A percentile compares a stretch with the other conserved stretches of the same genome.
phyloP scores from a whole-genome alignment of 2,329 filamentous ascomycete genomes.

The Coniosporium tulheliwenetii region DNA sequence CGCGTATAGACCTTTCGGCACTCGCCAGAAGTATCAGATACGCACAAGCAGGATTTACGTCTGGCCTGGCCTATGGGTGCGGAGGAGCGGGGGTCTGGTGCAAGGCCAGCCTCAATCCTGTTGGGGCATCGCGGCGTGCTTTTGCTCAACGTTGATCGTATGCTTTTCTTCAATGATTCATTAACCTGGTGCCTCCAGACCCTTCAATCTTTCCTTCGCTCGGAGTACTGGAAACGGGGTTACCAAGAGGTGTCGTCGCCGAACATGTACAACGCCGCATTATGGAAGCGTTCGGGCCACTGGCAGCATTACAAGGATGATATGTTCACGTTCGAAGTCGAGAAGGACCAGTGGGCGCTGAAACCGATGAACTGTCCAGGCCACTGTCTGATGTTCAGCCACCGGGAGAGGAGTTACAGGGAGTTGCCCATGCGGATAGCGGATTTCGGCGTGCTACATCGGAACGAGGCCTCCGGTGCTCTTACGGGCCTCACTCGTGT shows the following conservation, averaged over 20 bases:
- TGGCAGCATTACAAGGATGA: conserved; percentile 91
- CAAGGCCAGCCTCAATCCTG: no score
- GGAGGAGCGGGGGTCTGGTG: no score
- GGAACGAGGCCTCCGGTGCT: conserved; percentile 89
- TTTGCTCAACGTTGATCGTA: no score
- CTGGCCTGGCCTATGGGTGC: no score
- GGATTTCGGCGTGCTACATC: conserved; percentile 88
- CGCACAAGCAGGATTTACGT: no score
- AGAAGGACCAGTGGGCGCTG: conserved; percentile 72
- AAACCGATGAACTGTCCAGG: conserved; percentile 99
- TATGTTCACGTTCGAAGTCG: conserved; percentile 76
- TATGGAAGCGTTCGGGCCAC: conserved; percentile 93
- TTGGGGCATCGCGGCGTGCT: no score
- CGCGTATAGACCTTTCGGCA: no score
- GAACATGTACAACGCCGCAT: conserved; percentile 85
- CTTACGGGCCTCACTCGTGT: conserved; percentile 83
- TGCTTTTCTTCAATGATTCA: no score
- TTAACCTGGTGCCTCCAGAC: conserved; percentile 21
- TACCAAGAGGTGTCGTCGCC: conserved; percentile 93
- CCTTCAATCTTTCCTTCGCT: conserved; percentile 62
- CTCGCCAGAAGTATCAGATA: no score
- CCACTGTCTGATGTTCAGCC: conserved; percentile 76
- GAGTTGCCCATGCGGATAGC: conserved; percentile 86
- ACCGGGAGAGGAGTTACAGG: conserved; percentile 71
- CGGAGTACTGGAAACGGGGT: conserved; percentile 82